Base-by-base conservation (phyloP, 352 stramenopile species). In the Phytophthora vignae region DNA sequence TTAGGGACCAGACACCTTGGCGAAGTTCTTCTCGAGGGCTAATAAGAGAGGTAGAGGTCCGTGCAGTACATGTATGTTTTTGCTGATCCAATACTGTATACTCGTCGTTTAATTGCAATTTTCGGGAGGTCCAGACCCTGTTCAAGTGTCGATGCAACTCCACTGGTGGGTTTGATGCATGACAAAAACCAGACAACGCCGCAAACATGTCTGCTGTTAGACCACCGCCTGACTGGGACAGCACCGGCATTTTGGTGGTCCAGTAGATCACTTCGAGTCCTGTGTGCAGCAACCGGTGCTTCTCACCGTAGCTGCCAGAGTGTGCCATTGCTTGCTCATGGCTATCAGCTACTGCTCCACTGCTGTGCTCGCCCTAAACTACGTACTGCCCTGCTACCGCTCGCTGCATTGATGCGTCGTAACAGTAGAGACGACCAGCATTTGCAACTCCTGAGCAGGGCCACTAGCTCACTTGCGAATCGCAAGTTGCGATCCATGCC, bases 41-140 rank as follows among this genome's bases (percentile, higher is more conserved):
- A 5, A 33, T 33, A 33, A 8, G 4, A 33, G 29, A 33, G 29
- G 6, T 33, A 29, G 25, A 29, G 25, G 25, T 29, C 25, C 25
- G 25, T 29, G 4, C 25, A 29, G 25, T 29, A 29, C 25, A 5
- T 5, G 25, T 29, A 29, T 6, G 10, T 42, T 4, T 4, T 64
- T 55, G 44, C 40, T 54, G 21, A 25, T 46, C 31, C 19, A 22
- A 62, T 52, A 48, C 36, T 42, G 46, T 38, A 60, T 31, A 55
- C 58, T 67, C 49, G 55, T 71, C 49, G 55, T 58, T 27, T 36
- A 6, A 38, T 71, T 65, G 55, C 29, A 46, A 50, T 25, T 17
- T 67, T 71, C 31, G 50, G 64, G 64, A 71, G 64, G 55, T 71
- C 64, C 64, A 57, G 44, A 19, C 33, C 6, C 15, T 29, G 19